Conservation (phyloP, 1,284 basidiomycete species). For the Entoloma clypeatum region DNA sequence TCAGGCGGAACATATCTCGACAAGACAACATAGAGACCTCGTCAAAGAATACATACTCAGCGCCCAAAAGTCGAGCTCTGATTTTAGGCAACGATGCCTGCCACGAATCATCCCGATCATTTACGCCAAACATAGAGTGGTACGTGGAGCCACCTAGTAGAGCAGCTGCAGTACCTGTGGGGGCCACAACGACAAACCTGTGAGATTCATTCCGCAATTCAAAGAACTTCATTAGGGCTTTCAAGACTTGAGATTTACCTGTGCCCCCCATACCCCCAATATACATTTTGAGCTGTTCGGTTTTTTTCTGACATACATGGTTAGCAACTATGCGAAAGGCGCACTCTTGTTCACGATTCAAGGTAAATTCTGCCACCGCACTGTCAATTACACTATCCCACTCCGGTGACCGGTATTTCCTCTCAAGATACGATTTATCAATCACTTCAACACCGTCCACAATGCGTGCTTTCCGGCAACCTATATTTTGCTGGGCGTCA, state of each 20-base stretch:
- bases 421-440: not conserved
- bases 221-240: conserved; percentile 20
- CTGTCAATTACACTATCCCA: not conserved
- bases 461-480: not conserved
- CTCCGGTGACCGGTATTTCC: not conserved
- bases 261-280: conserved; percentile 39
- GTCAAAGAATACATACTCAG: conserved; percentile 27
- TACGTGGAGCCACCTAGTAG: conserved; percentile 31
- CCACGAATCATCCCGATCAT: conserved; percentile 4
- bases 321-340: conserved; percentile 33
- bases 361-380: not conserved
- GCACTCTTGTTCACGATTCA: conserved; percentile 31
- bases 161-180: conserved; percentile 31
- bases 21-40: conserved; percentile 21
- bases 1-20: conserved; percentile 13
- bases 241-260: conserved; percentile 34
- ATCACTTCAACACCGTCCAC: not conserved
- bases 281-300: conserved; percentile 31
- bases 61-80: conserved; percentile 9
- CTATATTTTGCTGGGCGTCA: not conserved
- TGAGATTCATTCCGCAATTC: conserved; percentile 13
- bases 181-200: conserved; percentile 26
- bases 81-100: conserved; percentile 5
- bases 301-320: conserved; percentile 20
- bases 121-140: conserved; percentile 28